phyloP scores from a whole-genome alignment of 75 land plant genomes.

The Ceratopteris richardii region DNA sequence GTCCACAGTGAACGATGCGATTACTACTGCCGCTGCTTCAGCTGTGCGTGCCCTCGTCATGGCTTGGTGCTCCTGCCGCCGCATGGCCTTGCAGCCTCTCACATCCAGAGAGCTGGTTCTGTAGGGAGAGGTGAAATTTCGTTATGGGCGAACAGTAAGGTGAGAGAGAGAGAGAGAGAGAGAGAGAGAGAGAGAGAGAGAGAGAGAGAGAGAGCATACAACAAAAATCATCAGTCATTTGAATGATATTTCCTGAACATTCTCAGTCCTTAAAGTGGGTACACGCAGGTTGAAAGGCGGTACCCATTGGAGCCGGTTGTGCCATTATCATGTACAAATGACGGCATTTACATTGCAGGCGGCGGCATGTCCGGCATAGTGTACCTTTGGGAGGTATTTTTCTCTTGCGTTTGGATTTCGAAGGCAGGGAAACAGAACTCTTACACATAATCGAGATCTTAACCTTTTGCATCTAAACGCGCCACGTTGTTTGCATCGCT shows the following conservation, averaged over 20 bases:
- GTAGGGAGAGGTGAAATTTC: conserved; percentile 49
- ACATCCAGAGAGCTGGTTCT: conserved; percentile 43
- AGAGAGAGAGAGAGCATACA: background rate
- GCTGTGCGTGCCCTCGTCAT: conserved; percentile 51
- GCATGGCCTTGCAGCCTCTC: conserved; percentile 48
- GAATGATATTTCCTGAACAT: too few species aligned
- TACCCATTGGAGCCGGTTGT: conserved; percentile 54
- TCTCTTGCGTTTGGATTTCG: background rate
- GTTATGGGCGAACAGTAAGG: conserved; percentile 62
- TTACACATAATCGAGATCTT: background rate
- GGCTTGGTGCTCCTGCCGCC: conserved; percentile 39
- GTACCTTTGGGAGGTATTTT: conserved; percentile 55
- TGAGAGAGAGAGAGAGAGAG: background rate
- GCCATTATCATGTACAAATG: conserved; percentile 44
- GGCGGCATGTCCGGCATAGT: conserved; percentile 55
- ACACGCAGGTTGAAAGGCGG: conserved; percentile 14
- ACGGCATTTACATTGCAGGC: conserved; percentile 52
- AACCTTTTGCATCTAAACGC: too few species aligned
- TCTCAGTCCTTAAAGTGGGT: too few species aligned
- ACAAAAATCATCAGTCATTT: background rate
- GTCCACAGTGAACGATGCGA: conserved; percentile 17
- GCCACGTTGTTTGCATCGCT: too few species aligned
- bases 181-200: background rate
- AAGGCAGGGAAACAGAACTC: background rate
- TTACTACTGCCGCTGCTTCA: conserved; percentile 31